phyloP scores from a whole-genome alignment of 495 filamentous ascomycete genomes.

The Tuber brumale region DNA sequence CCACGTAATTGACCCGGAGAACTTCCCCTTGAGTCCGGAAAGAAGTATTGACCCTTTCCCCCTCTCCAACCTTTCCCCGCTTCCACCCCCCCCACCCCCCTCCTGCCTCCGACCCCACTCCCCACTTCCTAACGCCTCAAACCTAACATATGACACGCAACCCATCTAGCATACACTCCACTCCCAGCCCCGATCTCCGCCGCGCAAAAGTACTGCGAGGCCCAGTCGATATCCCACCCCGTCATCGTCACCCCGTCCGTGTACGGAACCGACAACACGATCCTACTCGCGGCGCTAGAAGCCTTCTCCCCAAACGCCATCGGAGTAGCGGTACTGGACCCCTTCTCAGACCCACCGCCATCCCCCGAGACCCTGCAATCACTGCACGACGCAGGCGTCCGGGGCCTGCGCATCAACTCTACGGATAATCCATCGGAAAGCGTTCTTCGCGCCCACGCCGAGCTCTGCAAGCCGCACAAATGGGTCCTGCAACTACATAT shows the following conservation, averaged over 20 bases:
- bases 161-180: neutral
- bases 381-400: neutral
- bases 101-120: neutral
- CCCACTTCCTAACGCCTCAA: neutral
- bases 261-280: slow-evolving; percentile 4
- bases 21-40: neutral
- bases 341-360: neutral
- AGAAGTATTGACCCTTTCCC: slow-evolving; percentile 3
- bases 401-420: neutral
- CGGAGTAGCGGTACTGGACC: neutral
- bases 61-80: neutral
- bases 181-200: neutral
- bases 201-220: neutral
- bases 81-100: neutral
- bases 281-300: neutral
- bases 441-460: neutral
- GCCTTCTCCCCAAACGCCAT: slow-evolving; percentile 1
- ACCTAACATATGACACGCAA: neutral
- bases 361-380: slow-evolving; percentile 1
- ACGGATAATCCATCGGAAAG: neutral
- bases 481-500: neutral
- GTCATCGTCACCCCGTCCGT: neutral
- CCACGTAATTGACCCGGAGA: neutral
- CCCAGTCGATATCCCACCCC: slow-evolving; percentile 2
- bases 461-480: slow-evolving; percentile 2